These are phyloP conservation scores for Mrakiaceae sp. DNA, from an alignment of 1,284 basidiomycete genomes.

Conservation along the genomic window DNA sequence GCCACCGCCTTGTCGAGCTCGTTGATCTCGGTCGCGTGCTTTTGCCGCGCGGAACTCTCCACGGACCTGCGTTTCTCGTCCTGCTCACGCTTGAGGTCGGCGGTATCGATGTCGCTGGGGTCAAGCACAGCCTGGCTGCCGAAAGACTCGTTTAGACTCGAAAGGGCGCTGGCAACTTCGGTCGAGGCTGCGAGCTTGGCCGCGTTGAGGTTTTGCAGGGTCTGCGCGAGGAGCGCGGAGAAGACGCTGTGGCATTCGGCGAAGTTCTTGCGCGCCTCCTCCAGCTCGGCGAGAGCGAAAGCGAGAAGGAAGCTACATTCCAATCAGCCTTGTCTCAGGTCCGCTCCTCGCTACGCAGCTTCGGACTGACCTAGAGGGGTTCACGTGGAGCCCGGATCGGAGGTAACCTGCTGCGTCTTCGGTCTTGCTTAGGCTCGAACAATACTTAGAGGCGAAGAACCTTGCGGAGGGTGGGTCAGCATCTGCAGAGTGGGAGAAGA, in stretches of 20 bases:
- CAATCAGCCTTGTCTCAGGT: constrained; percentile 8
- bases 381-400: constrained; percentile 76
- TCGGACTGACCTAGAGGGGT: constrained; percentile 55
- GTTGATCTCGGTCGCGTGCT: constrained; percentile 39
- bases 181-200: constrained; percentile 47
- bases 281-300: constrained; percentile 76
- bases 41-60: constrained; percentile 35
- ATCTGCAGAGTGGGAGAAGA: no score
- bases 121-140: background rate
- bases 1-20: constrained; percentile 39
- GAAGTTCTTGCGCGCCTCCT: constrained; percentile 56
- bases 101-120: constrained; percentile 24
- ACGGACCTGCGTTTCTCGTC: constrained; percentile 54
- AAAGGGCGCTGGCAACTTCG: constrained; percentile 34
- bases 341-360: no score
- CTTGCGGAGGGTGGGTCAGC: no score
- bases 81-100: constrained; percentile 41
- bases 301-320: constrained; percentile 67
- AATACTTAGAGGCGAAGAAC: constrained; percentile 60
- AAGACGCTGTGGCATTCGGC: constrained; percentile 56
- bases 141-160: constrained; percentile 6
- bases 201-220: constrained; percentile 61
- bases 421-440: constrained; percentile 54
- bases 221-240: constrained; percentile 56
- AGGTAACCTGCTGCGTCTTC: constrained; percentile 76